Evolutionary conservation across 495 filamentous ascomycete species (phyloP).

Genomic region (Neurospora sp.): DNA sequence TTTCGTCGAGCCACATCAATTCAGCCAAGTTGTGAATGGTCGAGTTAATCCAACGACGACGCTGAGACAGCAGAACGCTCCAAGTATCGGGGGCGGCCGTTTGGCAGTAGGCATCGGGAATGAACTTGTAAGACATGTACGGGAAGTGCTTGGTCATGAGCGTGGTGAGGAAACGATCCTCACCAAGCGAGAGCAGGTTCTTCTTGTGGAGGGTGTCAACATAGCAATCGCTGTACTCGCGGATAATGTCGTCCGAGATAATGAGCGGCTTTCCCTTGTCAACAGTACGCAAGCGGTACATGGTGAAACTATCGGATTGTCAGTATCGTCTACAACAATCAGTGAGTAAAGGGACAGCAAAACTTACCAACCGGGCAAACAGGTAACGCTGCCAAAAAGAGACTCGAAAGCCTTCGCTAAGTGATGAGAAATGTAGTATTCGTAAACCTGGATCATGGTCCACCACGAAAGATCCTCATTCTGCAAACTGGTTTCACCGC

Average conservation of each 20-base stretch:
- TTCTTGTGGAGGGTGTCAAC: conserved; percentile 98
- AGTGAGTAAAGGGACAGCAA: background rate
- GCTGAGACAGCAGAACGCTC: conserved; percentile 85
- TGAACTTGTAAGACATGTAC: conserved; percentile 89
- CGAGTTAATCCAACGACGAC: conserved; percentile 98
- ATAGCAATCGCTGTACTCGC: conserved; percentile 76
- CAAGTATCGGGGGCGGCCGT: conserved; percentile 92
- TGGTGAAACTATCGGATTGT: conserved; percentile 68
- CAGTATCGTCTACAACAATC: conserved; percentile 14
- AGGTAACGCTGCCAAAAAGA: conserved; percentile 90
- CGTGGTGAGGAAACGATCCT: conserved; percentile 95
- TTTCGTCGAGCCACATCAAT: conserved; percentile 74
- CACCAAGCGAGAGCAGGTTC: conserved; percentile 88
- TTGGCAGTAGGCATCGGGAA: conserved; percentile 81
- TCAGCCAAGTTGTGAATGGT: conserved; percentile 93
- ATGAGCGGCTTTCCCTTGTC: conserved; percentile 89
- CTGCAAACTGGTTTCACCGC: conserved; percentile 91
- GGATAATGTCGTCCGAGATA: conserved; percentile 75
- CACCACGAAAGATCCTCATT: conserved; percentile 93
- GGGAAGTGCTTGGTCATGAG: conserved; percentile 98
- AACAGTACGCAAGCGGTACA: conserved; percentile 92
- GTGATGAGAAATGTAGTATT: conserved; percentile 96
- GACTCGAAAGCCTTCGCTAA: conserved; percentile 91
- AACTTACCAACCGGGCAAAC: conserved; percentile 94
- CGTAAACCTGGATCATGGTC: conserved; percentile 99